A percentile compares a stretch with the other conserved stretches of the same genome.
These are phyloP conservation scores for Aspergillus sp. DNA, from an alignment of 2,329 filamentous ascomycete genomes.

Conservation along the genomic window DNA sequence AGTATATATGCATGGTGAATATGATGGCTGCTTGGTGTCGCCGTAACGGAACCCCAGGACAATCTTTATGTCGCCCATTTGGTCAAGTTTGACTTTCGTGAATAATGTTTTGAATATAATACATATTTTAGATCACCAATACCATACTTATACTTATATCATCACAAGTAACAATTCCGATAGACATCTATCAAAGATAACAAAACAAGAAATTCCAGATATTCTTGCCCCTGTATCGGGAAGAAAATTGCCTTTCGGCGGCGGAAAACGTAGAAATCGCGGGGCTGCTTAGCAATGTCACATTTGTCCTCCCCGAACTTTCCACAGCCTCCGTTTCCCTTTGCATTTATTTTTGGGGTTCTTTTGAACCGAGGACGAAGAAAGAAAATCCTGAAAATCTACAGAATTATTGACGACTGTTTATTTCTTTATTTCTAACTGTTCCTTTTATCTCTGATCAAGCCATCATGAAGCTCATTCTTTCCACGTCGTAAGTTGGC, in stretches of 20 bases:
- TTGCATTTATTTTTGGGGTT: no score
- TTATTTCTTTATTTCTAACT: constrained; percentile 4
- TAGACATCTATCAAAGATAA: no score
- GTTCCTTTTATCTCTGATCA: not conserved
- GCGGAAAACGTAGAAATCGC: constrained; percentile 8
- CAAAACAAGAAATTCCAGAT: no score
- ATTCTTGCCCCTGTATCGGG: not conserved
- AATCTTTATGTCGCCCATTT: no score
- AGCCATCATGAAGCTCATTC: constrained; percentile 68
- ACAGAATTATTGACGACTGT: not conserved
- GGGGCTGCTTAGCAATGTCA: constrained; percentile 24
- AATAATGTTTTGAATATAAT: not conserved
- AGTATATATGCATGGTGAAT: not conserved
- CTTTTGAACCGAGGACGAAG: not conserved
- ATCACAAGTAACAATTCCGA: no score
- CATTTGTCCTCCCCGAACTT: constrained; percentile 1
- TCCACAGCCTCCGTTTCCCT: no score
- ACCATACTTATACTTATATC: no score
- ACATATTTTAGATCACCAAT: constrained; percentile 1
- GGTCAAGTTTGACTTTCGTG: no score
- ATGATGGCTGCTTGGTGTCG: not conserved
- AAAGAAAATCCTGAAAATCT: not conserved
- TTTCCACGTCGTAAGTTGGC: constrained; percentile 73
- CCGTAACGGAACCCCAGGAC: no score
- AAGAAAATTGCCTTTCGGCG: constrained; percentile 1